phyloP scores from a whole-genome alignment of 139 green algal species.

The Dunaliella primolecta region DNA sequence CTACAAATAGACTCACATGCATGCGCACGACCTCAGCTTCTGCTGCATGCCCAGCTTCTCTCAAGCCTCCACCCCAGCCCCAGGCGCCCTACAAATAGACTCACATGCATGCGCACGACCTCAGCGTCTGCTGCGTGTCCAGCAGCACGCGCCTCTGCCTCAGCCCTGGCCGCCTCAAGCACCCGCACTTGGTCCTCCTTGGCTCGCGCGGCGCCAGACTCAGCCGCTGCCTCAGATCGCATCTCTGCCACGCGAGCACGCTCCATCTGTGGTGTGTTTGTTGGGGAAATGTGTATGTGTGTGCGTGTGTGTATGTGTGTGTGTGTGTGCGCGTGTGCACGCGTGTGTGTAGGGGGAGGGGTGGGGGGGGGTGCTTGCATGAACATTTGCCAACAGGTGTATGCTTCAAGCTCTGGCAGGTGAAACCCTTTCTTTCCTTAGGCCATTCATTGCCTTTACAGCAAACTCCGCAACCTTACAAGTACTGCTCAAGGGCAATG shows the following conservation, averaged over 20 bases:
- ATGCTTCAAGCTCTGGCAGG: too few species aligned
- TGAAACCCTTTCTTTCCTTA: too few species aligned
- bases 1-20: too few species aligned
- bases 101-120: constrained; percentile 40
- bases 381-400: too few species aligned
- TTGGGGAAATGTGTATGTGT: too few species aligned
- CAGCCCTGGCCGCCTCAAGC: constrained; percentile 36
- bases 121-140: constrained; percentile 48
- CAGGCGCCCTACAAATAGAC: constrained; percentile 12
- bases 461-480: too few species aligned
- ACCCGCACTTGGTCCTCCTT: constrained; percentile 38
- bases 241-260: constrained; percentile 39
- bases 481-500: too few species aligned
- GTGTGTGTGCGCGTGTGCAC: too few species aligned
- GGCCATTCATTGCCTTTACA: too few species aligned
- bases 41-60: constrained; percentile 48
- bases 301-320: too few species aligned
- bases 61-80: constrained; percentile 50
- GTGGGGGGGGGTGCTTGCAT: too few species aligned
- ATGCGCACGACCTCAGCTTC: constrained; percentile 39
- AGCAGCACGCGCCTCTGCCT: constrained; percentile 51
- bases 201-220: constrained; percentile 35
- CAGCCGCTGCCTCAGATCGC: constrained; percentile 40
- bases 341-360: too few species aligned
- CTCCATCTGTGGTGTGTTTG: constrained; percentile 37